Percentiles rank a stretch among this genome's conserved stretches.
phyloP scores from a whole-genome alignment of 306 rosid genomes.

The Cicer bijugum region DNA sequence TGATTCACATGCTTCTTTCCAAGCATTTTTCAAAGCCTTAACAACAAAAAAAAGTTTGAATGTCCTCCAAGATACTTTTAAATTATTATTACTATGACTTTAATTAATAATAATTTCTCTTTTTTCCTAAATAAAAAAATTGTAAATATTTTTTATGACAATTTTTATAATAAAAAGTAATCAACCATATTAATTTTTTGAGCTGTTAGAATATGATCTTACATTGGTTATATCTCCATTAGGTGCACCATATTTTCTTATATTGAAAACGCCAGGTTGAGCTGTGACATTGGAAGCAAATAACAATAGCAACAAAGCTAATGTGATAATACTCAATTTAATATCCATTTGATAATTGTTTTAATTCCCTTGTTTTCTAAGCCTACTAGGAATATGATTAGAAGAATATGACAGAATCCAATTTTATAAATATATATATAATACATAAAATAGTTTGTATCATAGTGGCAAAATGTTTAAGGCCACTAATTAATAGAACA shows the following conservation, averaged over 20 bases:
- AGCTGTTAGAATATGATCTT: background rate
- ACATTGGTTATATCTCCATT: constrained; percentile 1
- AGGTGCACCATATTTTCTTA: constrained; percentile 14
- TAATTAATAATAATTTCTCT: too few relatives aligned
- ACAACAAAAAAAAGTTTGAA: too few relatives aligned
- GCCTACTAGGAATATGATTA: background rate
- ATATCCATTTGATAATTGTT: background rate
- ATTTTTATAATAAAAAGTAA: too few relatives aligned
- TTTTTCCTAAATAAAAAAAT: too few relatives aligned
- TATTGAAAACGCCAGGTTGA: background rate
- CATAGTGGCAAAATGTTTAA: background rate
- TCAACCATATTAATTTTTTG: too few relatives aligned
- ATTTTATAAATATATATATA: background rate
- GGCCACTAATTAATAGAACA: background rate
- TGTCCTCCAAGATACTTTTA: too few relatives aligned
- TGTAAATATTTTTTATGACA: too few relatives aligned
- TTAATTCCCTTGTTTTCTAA: background rate
- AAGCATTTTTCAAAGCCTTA: too few relatives aligned
- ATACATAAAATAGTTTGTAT: too few relatives aligned
- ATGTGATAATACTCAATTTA: background rate
- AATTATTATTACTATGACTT: too few relatives aligned
- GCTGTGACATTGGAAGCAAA: background rate
- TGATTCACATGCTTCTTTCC: too few relatives aligned
- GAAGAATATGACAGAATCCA: background rate
- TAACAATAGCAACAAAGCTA: background rate